Evolutionary conservation across 768 basidiomycete species (phyloP).

Genomic region (Clathrus columnatus): DNA sequence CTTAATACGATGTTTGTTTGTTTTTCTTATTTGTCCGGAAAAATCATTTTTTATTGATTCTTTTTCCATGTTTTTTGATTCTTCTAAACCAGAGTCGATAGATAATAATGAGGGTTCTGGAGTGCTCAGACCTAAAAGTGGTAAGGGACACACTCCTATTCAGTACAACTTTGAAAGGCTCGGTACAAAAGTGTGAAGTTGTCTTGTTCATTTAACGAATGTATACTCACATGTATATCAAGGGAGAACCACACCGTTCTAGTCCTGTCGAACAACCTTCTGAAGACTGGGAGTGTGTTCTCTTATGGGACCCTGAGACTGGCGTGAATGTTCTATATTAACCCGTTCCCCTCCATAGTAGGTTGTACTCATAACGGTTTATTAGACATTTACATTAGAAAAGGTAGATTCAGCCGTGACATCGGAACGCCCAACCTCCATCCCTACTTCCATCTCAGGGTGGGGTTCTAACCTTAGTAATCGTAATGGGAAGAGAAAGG

Average conservation of each 20-base stretch:
- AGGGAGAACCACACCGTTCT: slow-evolving; percentile 47
- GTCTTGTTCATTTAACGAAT: too few relatives aligned
- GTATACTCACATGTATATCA: too few relatives aligned
- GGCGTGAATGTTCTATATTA: slow-evolving; percentile 36
- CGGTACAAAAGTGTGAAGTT: slow-evolving; percentile 58
- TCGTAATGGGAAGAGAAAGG: too few relatives aligned
- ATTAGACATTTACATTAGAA: slow-evolving; percentile 70
- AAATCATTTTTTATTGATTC: background rate
- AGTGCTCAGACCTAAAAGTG: slow-evolving; percentile 51
- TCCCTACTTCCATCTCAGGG: slow-evolving; percentile 16
- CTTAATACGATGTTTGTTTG: slow-evolving; percentile 7
- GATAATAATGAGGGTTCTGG: slow-evolving; percentile 60
- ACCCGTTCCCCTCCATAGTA: slow-evolving; percentile 14
- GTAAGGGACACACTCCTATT: slow-evolving; percentile 29
- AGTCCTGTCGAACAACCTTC: slow-evolving; percentile 47
- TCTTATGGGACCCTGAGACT: slow-evolving; percentile 71
- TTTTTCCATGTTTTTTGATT: slow-evolving; percentile 37
- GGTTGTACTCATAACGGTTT: too few relatives aligned
- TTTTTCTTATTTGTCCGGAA: too few relatives aligned
- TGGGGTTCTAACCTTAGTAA: background rate
- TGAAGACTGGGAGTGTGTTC: slow-evolving; percentile 66
- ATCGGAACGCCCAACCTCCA: slow-evolving; percentile 37
- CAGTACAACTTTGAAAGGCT: slow-evolving; percentile 59
- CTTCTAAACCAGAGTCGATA: slow-evolving; percentile 66
- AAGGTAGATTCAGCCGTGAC: slow-evolving; percentile 60